A percentile compares a stretch with the other conserved stretches of the same genome.
Conservation (phyloP, 805 yeast species). For the Sugiyamaella valdiviana region DNA sequence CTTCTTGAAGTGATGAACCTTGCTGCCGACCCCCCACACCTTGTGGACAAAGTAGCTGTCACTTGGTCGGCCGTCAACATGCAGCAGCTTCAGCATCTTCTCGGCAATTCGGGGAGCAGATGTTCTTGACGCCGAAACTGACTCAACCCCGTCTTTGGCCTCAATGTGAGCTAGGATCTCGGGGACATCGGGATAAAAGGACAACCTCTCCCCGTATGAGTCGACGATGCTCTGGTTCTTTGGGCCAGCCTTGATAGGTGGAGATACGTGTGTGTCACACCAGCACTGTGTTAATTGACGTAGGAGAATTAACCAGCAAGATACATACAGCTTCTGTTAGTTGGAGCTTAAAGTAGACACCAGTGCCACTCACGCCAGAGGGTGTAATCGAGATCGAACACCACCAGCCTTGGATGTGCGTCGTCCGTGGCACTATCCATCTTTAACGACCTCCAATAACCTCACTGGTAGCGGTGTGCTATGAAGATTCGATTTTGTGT, state of each 20-base stretch:
- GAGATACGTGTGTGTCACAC: slow-evolving; percentile 68
- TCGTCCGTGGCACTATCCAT: background rate
- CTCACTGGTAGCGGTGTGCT: no score
- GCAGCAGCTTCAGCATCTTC: slow-evolving; percentile 48
- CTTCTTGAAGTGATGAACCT: slow-evolving; percentile 47
- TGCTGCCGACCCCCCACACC: slow-evolving; percentile 39
- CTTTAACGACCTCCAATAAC: no score
- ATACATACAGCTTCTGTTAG: slow-evolving; percentile 15
- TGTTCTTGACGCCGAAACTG: slow-evolving; percentile 70
- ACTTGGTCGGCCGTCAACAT: slow-evolving; percentile 50
- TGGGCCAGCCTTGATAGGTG: slow-evolving; percentile 43
- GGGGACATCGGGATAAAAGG: slow-evolving; percentile 64
- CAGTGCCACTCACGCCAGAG: slow-evolving; percentile 53
- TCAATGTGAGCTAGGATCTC: slow-evolving; percentile 50
- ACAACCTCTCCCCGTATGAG: slow-evolving; percentile 46
- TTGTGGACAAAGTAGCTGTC: slow-evolving; percentile 42
- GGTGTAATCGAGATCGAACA: slow-evolving; percentile 71
- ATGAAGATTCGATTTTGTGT: no score
- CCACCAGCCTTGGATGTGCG: slow-evolving; percentile 48
- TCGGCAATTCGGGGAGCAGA: slow-evolving; percentile 71
- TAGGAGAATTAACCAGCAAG: background rate
- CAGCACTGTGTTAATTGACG: slow-evolving; percentile 39
- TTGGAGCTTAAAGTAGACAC: background rate
- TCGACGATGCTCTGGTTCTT: slow-evolving; percentile 42
- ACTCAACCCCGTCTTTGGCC: slow-evolving; percentile 39